A percentile compares a stretch with the other conserved stretches of the same genome.
Conservation (phyloP, 805 yeast genomes). For the Suhomyces canberraensis region DNA sequence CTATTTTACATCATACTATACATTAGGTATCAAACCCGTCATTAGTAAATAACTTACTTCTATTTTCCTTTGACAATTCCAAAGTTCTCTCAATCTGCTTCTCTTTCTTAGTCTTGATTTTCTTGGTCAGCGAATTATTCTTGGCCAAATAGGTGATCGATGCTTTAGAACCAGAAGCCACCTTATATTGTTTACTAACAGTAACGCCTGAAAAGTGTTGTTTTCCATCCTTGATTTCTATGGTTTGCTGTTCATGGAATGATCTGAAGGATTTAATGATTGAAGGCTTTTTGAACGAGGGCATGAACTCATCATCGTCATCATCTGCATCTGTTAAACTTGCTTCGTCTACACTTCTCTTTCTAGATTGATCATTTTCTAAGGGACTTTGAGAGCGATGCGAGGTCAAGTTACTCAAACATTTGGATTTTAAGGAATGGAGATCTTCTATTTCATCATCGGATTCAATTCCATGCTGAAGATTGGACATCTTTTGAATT, state of each 20-base stretch:
- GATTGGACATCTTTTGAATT: constrained; percentile 27
- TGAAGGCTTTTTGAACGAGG: constrained; percentile 43
- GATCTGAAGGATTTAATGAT: constrained; percentile 47
- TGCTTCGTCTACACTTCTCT: constrained; percentile 13
- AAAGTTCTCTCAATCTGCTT: constrained; percentile 25
- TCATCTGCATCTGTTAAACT: constrained; percentile 19
- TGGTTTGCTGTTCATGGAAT: constrained; percentile 32
- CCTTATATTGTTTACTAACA: constrained; percentile 50
- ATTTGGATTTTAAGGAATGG: constrained; percentile 42
- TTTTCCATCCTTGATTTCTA: constrained; percentile 38
- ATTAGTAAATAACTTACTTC: constrained; percentile 16
- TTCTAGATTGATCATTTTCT: constrained; percentile 17
- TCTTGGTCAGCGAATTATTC: constrained; percentile 20
- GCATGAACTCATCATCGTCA: constrained; percentile 34
- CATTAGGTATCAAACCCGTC: constrained; percentile 17
- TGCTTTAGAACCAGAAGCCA: constrained; percentile 54
- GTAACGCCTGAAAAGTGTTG: constrained; percentile 46
- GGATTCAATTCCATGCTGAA: constrained; percentile 37
- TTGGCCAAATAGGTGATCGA: constrained; percentile 55
- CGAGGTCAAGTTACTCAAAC: constrained; percentile 29
- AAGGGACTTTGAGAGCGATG: constrained; percentile 21
- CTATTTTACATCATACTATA: neutral
- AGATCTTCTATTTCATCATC: constrained; percentile 45
- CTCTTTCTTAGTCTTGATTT: constrained; percentile 24
- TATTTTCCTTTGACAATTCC: constrained; percentile 16